A percentile compares a stretch with the other conserved stretches of the same genome.
Conservation (phyloP, 306 rosid genomes). For the Begonia peltatifolia region DNA sequence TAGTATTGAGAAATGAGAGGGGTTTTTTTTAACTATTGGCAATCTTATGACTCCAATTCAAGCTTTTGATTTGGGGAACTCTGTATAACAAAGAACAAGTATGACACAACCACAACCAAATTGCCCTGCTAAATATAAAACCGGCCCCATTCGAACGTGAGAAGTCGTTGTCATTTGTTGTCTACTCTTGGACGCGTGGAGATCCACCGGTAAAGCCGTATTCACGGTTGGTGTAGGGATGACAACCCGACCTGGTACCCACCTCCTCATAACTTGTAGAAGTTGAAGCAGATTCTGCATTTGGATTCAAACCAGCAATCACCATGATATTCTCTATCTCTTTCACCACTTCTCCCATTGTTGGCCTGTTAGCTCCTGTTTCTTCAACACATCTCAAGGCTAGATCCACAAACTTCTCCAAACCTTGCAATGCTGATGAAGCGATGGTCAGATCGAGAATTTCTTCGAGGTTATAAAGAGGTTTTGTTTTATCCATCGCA, state of each 20-base stretch:
- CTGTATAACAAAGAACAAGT: no score
- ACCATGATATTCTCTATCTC: conserved; percentile 39
- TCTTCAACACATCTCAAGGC: conserved; percentile 61
- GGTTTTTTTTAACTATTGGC: no score
- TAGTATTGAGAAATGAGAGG: no score
- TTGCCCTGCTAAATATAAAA: no score
- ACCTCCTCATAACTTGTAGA: conserved; percentile 25
- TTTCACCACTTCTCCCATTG: conserved; percentile 61
- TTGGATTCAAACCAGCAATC: conserved; percentile 34
- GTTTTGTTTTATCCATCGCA: conserved; percentile 42
- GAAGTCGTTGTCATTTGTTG: not conserved
- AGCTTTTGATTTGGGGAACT: no score
- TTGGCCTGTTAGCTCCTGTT: conserved; percentile 39
- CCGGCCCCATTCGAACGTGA: no score
- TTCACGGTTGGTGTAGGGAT: conserved; percentile 20
- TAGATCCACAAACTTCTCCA: conserved; percentile 40
- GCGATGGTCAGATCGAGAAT: conserved; percentile 36
- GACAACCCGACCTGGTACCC: conserved; percentile 3
- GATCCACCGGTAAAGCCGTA: conserved; percentile 28
- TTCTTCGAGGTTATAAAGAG: conserved; percentile 18
- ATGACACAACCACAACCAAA: no score
- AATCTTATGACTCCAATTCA: no score
- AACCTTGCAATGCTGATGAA: conserved; percentile 23
- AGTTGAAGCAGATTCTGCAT: conserved; percentile 33
- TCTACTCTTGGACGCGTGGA: conserved; percentile 2